Percentiles rank a stretch among this genome's conserved stretches.
These are phyloP conservation scores for Mesostigma viride DNA, from an alignment of 139 green algal genomes.

Conservation along the genomic window DNA sequence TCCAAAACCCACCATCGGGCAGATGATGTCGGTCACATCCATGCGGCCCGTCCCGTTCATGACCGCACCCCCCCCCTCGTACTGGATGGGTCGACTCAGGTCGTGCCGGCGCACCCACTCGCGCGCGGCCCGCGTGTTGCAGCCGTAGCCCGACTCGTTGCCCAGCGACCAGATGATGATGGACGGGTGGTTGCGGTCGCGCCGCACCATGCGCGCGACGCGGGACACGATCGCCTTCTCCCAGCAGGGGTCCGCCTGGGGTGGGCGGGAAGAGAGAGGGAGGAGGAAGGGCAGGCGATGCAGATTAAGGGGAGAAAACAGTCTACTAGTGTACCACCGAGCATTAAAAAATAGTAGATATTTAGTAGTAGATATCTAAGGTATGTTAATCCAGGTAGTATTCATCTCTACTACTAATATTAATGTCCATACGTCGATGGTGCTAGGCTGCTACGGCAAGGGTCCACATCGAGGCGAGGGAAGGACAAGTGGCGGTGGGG, in stretches of 20 bases:
- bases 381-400: too few relatives aligned
- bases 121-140: neutral
- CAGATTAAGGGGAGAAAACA: too few relatives aligned
- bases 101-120: slow-evolving; percentile 24
- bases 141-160: slow-evolving; percentile 83
- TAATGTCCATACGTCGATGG: too few relatives aligned
- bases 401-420: too few relatives aligned
- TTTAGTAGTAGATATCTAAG: too few relatives aligned
- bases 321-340: too few relatives aligned
- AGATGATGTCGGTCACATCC: slow-evolving; percentile 81
- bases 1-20: slow-evolving; percentile 63
- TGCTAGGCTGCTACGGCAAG: too few relatives aligned
- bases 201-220: slow-evolving; percentile 55
- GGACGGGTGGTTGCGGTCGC: slow-evolving; percentile 77
- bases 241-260: neutral
- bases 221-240: slow-evolving; percentile 19
- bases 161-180: slow-evolving; percentile 90
- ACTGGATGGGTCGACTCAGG: slow-evolving; percentile 48
- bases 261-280: too few relatives aligned
- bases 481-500: too few relatives aligned
- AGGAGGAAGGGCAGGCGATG: too few relatives aligned
- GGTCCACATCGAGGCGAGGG: too few relatives aligned
- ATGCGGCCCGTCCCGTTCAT: slow-evolving; percentile 34
- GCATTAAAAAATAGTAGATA: too few relatives aligned
- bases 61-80: slow-evolving; percentile 62